Base-by-base conservation (phyloP, 148 eudicot genomes). In the Rhododendron griersonianum region DNA sequence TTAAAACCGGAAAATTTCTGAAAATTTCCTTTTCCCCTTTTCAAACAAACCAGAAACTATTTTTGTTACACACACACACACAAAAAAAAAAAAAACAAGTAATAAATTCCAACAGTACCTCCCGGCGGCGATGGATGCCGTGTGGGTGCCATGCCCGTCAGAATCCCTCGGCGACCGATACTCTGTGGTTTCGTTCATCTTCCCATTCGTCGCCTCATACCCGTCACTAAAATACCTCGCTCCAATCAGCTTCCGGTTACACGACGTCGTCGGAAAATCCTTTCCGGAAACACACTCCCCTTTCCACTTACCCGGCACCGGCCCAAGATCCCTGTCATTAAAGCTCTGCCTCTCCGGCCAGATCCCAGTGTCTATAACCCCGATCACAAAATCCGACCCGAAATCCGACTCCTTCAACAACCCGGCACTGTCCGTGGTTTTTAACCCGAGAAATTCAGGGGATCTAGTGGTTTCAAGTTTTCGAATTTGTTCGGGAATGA, bases 101-200 rank as follows among this genome's bases (percentile, higher is more conserved):
- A 9, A 10, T 8, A 61, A 61, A 61, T 25, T n/a, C 69, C 11
- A 63, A n/a, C 4, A 67, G 35, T 67, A 67, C 85, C 99, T 92
- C 0, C 99, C 99, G 35, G 99, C 99, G 45, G 98, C 96, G 13
- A 94, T 97, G 0, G 98, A 95, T 0, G 99, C 99, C 5, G 99
- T 97, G 87, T 97, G 99, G 10, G 99, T 97, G 3, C 99, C 99
- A 41, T 97, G 99, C 0, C 99, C 99, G 65, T 97, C 99, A 39
- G 95, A 89, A 63, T 97, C 99, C 18, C 98, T 81, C 8, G 98
- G 91, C 0, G 98, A 95, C 3, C 91, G 85, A 9, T 79, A 75
- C 89, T 97, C 99, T 21, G 80, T 67, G 0, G 93, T 91, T 7
- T 83, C 92, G 59, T 97, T 97, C 94, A 97, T 92, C n/a, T 89